Evolutionary conservation across 2,329 filamentous ascomycete species (phyloP).

Genomic region (Fusarium chaquense): DNA sequence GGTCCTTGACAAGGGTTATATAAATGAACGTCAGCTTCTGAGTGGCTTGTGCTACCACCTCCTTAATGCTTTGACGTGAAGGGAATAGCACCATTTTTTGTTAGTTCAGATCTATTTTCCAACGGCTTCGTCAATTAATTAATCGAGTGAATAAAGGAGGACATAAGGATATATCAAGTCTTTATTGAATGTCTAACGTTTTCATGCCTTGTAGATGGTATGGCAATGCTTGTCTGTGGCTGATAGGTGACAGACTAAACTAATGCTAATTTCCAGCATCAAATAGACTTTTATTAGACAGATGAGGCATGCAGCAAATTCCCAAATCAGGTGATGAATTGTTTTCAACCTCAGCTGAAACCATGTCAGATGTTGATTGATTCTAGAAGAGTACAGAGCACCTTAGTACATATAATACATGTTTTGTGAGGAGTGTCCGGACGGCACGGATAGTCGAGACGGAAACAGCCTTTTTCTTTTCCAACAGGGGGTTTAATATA

Average conservation of each 20-base stretch:
- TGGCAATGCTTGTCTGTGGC: not conserved
- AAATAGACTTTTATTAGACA: not conserved
- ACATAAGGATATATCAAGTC: conserved; percentile 2
- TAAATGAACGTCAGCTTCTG: conserved; percentile 27
- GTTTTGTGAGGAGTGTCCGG: not conserved
- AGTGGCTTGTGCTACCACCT: conserved; percentile 31
- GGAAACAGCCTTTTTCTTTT: conserved; percentile 1
- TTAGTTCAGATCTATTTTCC: conserved; percentile 11
- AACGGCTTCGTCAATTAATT: conserved; percentile 3
- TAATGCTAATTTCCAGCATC: not conserved
- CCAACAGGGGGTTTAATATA: conserved; percentile 38
- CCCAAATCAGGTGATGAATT: not conserved
- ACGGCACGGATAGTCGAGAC: not conserved
- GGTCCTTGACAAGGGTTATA: conserved; percentile 27
- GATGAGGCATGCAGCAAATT: not conserved
- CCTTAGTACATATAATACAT: not conserved
- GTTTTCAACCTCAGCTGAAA: not conserved
- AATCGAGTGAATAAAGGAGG: not conserved
- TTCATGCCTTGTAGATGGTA: not conserved
- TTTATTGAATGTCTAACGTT: not conserved
- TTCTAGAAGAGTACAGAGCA: conserved; percentile 11
- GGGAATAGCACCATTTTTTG: conserved; percentile 25
- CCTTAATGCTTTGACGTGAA: conserved; percentile 13
- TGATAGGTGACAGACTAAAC: not conserved
- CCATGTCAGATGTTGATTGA: conserved; percentile 16